phyloP scores from a whole-genome alignment of 495 filamentous ascomycete species.

The Xylaria sp. region DNA sequence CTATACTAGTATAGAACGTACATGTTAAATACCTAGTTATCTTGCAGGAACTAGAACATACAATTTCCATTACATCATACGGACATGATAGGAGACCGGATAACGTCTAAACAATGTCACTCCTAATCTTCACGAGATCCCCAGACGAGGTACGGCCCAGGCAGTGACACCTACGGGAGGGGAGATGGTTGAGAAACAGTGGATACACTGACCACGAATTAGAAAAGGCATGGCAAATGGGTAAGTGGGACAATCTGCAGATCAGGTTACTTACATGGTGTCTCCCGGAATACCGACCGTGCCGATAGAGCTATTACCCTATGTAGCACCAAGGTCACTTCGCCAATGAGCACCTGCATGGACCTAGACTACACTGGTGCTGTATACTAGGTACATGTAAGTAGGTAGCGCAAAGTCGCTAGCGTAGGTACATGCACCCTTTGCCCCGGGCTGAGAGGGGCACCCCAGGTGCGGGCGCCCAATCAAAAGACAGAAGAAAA shows the following conservation, averaged over 20 bases:
- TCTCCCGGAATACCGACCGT: background rate
- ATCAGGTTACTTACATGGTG: background rate
- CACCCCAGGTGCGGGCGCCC: slow-evolving; percentile 10
- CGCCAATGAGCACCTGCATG: background rate
- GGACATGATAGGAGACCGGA: background rate
- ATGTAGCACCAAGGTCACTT: background rate
- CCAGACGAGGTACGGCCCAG: background rate
- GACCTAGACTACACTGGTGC: slow-evolving; percentile 4
- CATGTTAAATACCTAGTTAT: no score
- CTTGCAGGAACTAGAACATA: background rate
- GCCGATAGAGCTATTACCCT: background rate
- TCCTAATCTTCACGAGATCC: background rate
- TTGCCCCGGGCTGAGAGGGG: slow-evolving; percentile 20
- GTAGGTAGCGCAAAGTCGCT: no score
- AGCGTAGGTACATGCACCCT: slow-evolving; percentile 21
- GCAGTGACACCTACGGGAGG: no score
- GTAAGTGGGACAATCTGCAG: background rate
- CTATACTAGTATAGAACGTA: background rate
- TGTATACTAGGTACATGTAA: background rate
- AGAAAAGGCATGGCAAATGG: background rate
- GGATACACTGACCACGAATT: slow-evolving; percentile 21
- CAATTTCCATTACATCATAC: background rate
- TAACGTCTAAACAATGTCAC: background rate
- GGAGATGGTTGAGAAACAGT: slow-evolving; percentile 42
- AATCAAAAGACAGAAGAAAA: slow-evolving; percentile 16